Evolutionary conservation across 2,329 filamentous ascomycete genomes (phyloP).

Genomic region (Gliomastix tumulicola): DNA sequence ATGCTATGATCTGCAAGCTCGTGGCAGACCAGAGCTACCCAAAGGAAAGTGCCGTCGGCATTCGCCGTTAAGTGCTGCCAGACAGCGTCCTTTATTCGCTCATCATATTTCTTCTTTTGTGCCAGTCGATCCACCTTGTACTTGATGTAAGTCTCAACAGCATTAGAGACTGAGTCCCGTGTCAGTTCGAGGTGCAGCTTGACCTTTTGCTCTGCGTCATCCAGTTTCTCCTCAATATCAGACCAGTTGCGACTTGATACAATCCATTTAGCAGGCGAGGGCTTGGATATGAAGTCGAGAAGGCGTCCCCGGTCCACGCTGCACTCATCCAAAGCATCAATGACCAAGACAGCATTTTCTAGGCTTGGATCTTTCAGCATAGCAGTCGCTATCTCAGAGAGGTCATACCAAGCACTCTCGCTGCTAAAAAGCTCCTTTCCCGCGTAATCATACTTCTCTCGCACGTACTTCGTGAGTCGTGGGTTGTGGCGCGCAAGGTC

Average conservation of each 20-base stretch:
- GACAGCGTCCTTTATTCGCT: constrained; percentile 1
- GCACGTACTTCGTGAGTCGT: constrained; percentile 23
- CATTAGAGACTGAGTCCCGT: constrained; percentile 16
- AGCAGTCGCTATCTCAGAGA: constrained; percentile 26
- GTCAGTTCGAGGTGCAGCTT: constrained; percentile 28
- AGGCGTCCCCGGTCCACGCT: constrained; percentile 16
- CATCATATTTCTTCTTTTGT: constrained; percentile 3
- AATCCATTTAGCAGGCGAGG: constrained; percentile 28
- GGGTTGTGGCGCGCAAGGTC: constrained; percentile 24
- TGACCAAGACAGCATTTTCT: constrained; percentile 20
- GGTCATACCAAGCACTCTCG: constrained; percentile 22
- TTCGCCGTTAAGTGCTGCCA: constrained; percentile 14
- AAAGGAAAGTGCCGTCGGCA: constrained; percentile 22
- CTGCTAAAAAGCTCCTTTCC: constrained; percentile 29
- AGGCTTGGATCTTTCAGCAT: constrained; percentile 28
- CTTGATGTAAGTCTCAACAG: constrained; percentile 25
- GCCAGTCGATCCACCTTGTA: constrained; percentile 18
- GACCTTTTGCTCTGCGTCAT: constrained; percentile 7
- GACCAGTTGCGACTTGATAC: constrained; percentile 33
- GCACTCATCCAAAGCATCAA: constrained; percentile 43
- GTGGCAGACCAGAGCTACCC: constrained; percentile 12
- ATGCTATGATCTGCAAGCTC: constrained; percentile 2
- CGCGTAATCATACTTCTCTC: constrained; percentile 19
- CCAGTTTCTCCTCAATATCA: constrained; percentile 24
- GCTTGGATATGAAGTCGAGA: constrained; percentile 22